Conservation (phyloP, 495 filamentous ascomycete genomes). For the Physcia stellaris region DNA sequence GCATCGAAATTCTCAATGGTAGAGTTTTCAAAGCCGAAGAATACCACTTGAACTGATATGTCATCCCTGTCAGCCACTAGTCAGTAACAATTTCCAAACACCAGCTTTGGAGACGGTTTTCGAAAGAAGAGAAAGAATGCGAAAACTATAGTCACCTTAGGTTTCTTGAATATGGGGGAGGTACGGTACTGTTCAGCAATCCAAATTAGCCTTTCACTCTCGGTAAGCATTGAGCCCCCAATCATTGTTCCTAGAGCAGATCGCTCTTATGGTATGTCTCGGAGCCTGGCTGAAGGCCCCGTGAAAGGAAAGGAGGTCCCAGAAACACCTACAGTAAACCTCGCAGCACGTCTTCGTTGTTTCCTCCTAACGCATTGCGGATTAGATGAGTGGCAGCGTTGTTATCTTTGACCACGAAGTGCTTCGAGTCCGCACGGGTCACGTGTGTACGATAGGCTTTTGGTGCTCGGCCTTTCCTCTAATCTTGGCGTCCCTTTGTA, state of each 20-base stretch:
- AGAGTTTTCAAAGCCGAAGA: no score
- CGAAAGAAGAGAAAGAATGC: not conserved
- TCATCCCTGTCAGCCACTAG: slow-evolving; percentile 30
- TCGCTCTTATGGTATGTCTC: no score
- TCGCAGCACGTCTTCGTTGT: slow-evolving; percentile 38
- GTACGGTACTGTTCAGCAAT: slow-evolving; percentile 24
- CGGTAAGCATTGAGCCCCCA: no score
- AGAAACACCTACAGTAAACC: slow-evolving; percentile 24
- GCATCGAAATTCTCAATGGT: no score
- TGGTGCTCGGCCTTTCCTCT: not conserved
- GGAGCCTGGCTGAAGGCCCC: no score
- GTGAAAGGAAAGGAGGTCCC: not conserved
- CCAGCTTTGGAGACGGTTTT: not conserved
- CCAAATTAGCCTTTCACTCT: no score
- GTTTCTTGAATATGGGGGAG: slow-evolving; percentile 32
- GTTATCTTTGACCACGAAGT: slow-evolving; percentile 36
- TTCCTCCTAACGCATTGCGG: slow-evolving; percentile 49
- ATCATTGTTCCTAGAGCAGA: no score
- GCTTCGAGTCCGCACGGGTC: slow-evolving; percentile 1
- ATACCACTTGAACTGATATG: slow-evolving; percentile 49
- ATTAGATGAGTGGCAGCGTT: slow-evolving; percentile 50
- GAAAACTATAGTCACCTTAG: slow-evolving; percentile 13
- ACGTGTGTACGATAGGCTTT: slow-evolving; percentile 3
- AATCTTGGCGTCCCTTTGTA: not conserved
- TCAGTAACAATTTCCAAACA: not conserved